Evolutionary conservation across 345 rosid species (phyloP), one percentile per base, ranked within the genome.

Genomic region (Euphorbia lathyris): DNA sequence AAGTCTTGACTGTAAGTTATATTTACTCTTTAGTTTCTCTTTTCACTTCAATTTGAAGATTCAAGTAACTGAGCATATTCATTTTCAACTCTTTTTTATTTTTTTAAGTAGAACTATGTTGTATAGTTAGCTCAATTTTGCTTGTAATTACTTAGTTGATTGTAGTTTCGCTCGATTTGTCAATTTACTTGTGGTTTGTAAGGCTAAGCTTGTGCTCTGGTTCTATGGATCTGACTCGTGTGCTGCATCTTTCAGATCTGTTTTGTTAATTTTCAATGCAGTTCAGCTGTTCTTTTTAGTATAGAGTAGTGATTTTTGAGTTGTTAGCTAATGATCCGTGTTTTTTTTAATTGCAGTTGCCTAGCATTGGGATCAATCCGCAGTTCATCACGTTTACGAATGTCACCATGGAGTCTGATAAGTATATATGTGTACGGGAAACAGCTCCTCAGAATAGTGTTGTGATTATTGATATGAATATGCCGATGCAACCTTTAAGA

Each of bases 331-430:
- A 50, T 71, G 74, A 71, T 62, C 68, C 56, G 53, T 60, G 32
- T 63, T 23, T 63, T 63, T 70, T 63, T 63, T 70, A n/a, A 63
- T 63, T 52, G 77, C 83, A 92, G 96, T 87, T 90, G 73, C 87
- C 94, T 10, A 82, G 87, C 84, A 55, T 84, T 60, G 96, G 96
- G 67, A 92, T 92, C 74, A 84, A 81, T 76, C 90, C 83, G 52
- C 90, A 90, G 68, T 92, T 90, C 73, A 88, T 92, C 51, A 86
- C 86, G 45, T 90, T 92, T 69, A 88, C 96, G 14, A 82, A 90
- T 67, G 91, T 92, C 45, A 92, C 96, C 0, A 90, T 86, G 92
- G 98, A 90, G 65, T 90, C 98, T 4, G 94, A 92, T 55, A 92
- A 88, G 84, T 92, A 86, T 34, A 92, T 92, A 27, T 92, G 94